Conservation (phyloP, 163 green algal species). For the Volvox carteri region DNA sequence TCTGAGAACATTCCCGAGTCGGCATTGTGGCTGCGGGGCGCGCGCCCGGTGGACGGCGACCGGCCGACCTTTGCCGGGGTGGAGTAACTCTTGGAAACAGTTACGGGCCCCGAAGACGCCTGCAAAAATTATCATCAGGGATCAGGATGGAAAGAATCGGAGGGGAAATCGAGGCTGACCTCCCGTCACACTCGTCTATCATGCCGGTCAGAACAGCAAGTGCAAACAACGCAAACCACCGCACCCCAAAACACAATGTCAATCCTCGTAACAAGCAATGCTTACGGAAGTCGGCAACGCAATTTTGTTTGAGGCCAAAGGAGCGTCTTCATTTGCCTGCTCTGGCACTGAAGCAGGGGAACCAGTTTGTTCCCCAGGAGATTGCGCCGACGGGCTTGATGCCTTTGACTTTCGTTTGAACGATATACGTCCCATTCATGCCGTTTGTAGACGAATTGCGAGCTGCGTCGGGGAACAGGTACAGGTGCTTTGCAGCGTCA, state of each 20-base stretch:
- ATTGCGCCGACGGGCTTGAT: not conserved
- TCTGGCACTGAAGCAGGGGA: not conserved
- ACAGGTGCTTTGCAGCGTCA: not conserved
- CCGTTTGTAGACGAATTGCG: not conserved
- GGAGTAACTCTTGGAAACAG: not conserved
- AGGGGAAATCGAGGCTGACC: no score
- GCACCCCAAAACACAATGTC: no score
- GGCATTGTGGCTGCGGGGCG: not conserved
- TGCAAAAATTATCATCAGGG: not conserved
- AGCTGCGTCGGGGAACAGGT: not conserved
- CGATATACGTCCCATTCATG: slow-evolving; percentile 3
- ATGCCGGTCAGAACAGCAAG: not conserved
- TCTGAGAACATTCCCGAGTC: not conserved
- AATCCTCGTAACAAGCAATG: not conserved
- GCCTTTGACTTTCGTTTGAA: not conserved
- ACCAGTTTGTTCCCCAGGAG: not conserved
- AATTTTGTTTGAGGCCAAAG: not conserved
- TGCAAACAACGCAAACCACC: not conserved
- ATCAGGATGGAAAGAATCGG: no score
- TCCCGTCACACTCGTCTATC: no score
- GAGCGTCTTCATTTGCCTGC: not conserved
- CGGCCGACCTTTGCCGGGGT: not conserved
- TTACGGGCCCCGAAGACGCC: not conserved
- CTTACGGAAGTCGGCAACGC: not conserved
- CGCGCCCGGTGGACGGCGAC: not conserved